phyloP scores from a whole-genome alignment of 495 filamentous ascomycete species.

The Trichoderma reesei region DNA sequence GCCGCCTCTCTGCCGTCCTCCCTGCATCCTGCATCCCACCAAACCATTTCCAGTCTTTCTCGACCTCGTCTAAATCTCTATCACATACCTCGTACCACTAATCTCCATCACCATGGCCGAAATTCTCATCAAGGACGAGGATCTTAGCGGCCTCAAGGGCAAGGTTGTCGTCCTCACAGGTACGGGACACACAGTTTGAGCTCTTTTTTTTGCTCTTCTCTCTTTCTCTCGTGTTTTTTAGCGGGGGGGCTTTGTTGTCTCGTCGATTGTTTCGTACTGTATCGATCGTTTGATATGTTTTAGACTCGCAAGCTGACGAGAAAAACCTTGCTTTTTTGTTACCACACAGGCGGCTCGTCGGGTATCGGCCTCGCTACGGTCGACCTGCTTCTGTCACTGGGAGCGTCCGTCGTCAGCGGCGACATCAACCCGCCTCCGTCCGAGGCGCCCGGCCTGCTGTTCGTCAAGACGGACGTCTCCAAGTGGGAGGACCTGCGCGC shows the following conservation, averaged over 20 bases:
- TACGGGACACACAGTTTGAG: slow-evolving; percentile 14
- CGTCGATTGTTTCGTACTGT: too few relatives aligned
- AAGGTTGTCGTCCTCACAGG: slow-evolving; percentile 43
- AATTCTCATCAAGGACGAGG: slow-evolving; percentile 24
- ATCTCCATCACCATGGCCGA: slow-evolving; percentile 18
- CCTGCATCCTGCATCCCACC: not conserved
- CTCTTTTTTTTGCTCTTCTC: not conserved
- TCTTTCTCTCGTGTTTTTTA: too few relatives aligned
- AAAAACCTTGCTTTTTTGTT: not conserved
- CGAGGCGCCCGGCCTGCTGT: slow-evolving; percentile 17
- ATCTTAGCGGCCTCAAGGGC: slow-evolving; percentile 27
- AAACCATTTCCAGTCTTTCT: not conserved
- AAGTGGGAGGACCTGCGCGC: slow-evolving; percentile 31
- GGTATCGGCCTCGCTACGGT: slow-evolving; percentile 42
- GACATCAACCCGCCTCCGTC: slow-evolving; percentile 29
- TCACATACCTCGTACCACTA: not conserved
- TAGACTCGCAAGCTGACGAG: too few relatives aligned
- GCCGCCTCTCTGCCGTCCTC: not conserved
- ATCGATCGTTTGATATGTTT: too few relatives aligned
- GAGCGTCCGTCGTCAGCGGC: slow-evolving; percentile 35
- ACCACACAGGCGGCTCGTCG: slow-evolving; percentile 33
- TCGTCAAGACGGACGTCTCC: slow-evolving; percentile 30
- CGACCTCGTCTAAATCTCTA: too few relatives aligned
- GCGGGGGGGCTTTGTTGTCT: too few relatives aligned
- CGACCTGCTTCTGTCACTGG: slow-evolving; percentile 33